A percentile compares a stretch with the other conserved stretches of the same genome.
Conservation (phyloP, 2,329 filamentous ascomycete species). For the Lasiodiplodia sp. region DNA sequence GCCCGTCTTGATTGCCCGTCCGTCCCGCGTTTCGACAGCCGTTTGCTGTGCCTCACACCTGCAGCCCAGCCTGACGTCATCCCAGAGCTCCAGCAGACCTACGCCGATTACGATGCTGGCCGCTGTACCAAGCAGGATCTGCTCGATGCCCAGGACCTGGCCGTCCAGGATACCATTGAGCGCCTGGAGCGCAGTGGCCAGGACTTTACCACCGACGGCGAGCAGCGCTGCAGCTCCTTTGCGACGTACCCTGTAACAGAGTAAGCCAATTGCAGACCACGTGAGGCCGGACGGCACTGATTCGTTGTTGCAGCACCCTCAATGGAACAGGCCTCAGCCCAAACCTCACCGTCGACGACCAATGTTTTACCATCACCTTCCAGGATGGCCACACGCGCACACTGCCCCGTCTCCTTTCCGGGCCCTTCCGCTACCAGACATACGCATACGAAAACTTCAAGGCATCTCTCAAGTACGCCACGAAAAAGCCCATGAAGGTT, state of each 20-base stretch:
- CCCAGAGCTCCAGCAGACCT: slow-evolving; percentile 28
- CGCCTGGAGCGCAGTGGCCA: slow-evolving; percentile 26
- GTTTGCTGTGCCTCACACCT: slow-evolving; percentile 1
- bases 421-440: slow-evolving; percentile 28
- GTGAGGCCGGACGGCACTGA: not conserved
- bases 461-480: slow-evolving; percentile 15
- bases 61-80: slow-evolving; percentile 12
- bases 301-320: slow-evolving; percentile 14
- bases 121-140: slow-evolving; percentile 22
- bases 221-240: slow-evolving; percentile 28
- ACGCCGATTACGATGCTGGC: slow-evolving; percentile 25
- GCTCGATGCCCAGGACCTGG: slow-evolving; percentile 6
- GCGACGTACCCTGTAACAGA: slow-evolving; percentile 27
- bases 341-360: slow-evolving; percentile 24
- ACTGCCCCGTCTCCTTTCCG: slow-evolving; percentile 19
- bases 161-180: slow-evolving; percentile 25
- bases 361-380: slow-evolving; percentile 28
- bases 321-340: slow-evolving; percentile 23
- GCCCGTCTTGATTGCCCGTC: slow-evolving; percentile 8
- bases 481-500: slow-evolving; percentile 25
- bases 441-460: slow-evolving; percentile 23
- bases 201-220: slow-evolving; percentile 24
- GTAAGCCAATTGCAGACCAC: not conserved
- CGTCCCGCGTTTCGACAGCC: not conserved
- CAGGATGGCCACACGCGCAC: slow-evolving; percentile 29